phyloP scores from a whole-genome alignment of 1,284 basidiomycete species.

The Tilletia setariae region DNA sequence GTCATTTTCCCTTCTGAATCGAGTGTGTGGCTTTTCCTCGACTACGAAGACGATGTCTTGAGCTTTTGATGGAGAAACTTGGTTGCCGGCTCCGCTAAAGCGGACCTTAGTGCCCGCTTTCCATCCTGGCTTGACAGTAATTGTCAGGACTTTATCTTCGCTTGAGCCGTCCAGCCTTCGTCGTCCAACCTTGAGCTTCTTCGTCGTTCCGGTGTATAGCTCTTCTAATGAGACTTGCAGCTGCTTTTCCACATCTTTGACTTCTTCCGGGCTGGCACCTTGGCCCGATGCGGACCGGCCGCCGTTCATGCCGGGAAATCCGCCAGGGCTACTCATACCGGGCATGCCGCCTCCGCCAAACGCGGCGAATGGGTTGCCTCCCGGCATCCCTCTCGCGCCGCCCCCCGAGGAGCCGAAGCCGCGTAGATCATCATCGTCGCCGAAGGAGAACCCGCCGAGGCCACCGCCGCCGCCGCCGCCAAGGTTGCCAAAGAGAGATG shows the following conservation, averaged over 20 bases:
- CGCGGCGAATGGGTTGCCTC: slow-evolving; percentile 5
- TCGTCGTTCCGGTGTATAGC: slow-evolving; percentile 81
- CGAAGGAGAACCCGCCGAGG: slow-evolving; percentile 28
- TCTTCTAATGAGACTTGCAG: slow-evolving; percentile 85
- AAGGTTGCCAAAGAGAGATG: slow-evolving; percentile 59
- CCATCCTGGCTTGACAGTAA: slow-evolving; percentile 53
- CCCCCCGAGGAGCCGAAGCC: slow-evolving; percentile 29
- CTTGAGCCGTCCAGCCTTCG: slow-evolving; percentile 68
- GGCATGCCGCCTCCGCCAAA: slow-evolving; percentile 23
- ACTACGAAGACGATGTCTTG: slow-evolving; percentile 54
- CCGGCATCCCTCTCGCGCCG: slow-evolving; percentile 5
- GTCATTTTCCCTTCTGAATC: slow-evolving; percentile 48
- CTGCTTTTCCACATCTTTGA: slow-evolving; percentile 73
- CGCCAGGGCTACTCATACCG: neutral
- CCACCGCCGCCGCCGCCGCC: slow-evolving; percentile 36
- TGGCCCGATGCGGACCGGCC: neutral
- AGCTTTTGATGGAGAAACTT: slow-evolving; percentile 38
- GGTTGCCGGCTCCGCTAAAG: slow-evolving; percentile 49
- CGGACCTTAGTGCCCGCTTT: slow-evolving; percentile 54
- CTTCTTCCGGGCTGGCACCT: neutral
- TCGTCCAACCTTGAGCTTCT: slow-evolving; percentile 83
- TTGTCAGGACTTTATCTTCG: slow-evolving; percentile 77
- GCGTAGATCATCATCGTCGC: slow-evolving; percentile 30
- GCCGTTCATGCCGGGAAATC: slow-evolving; percentile 2
- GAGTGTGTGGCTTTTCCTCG: slow-evolving; percentile 48